Evolutionary conservation across 768 basidiomycete species (phyloP).

Genomic region (Suillus discolor): DNA sequence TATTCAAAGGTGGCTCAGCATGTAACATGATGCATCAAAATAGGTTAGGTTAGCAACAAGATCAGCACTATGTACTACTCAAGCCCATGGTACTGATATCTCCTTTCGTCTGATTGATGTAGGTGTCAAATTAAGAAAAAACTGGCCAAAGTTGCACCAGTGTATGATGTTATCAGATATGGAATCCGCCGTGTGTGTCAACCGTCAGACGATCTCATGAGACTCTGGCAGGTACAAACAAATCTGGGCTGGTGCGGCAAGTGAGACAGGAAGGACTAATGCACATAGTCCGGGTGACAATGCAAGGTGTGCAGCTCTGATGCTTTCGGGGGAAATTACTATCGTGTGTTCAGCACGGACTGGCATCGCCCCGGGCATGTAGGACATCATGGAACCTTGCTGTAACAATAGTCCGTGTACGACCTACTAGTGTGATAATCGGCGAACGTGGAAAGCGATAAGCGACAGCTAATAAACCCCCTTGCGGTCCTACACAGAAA

Average conservation of each 20-base stretch:
- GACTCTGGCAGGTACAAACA: background rate
- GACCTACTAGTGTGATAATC: background rate
- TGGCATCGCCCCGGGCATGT: background rate
- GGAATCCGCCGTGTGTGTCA: background rate
- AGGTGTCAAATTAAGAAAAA: too few relatives aligned
- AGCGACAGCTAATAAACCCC: background rate
- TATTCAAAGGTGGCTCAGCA: too few relatives aligned
- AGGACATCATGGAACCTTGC: background rate
- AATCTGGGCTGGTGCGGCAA: background rate
- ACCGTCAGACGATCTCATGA: background rate
- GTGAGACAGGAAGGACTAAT: background rate
- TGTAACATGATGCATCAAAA: too few relatives aligned
- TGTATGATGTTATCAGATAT: background rate
- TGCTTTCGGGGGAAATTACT: background rate
- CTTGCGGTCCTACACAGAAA: background rate
- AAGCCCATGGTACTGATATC: too few relatives aligned
- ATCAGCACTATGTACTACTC: too few relatives aligned
- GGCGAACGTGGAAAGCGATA: background rate
- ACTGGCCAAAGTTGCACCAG: background rate
- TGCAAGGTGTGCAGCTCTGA: background rate
- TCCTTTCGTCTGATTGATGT: too few relatives aligned
- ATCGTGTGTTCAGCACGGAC: background rate
- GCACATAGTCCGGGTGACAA: background rate
- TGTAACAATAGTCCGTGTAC: background rate
- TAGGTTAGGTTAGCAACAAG: too few relatives aligned